phyloP scores from a whole-genome alignment of 148 eudicot genomes.

The Nepenthes gracilis region DNA sequence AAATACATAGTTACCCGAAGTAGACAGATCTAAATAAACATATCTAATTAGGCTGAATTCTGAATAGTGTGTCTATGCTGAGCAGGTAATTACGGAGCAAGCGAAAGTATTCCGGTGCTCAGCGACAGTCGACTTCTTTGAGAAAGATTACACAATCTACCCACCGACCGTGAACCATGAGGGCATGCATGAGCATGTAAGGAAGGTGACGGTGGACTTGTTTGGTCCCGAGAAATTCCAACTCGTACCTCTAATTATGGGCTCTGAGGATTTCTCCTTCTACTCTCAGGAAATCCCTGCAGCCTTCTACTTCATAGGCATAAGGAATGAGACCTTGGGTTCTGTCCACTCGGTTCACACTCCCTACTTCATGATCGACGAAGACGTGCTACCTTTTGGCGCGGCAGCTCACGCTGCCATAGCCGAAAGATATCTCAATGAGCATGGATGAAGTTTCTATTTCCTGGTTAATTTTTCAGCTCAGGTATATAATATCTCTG shows the following conservation, averaged over 20 bases:
- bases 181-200: conserved; percentile 18
- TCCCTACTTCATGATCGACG: conserved; percentile 23
- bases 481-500: too few relatives aligned
- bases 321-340: conserved; percentile 11
- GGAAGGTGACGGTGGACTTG: conserved; percentile 11
- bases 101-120: conserved; percentile 26
- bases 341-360: conserved; percentile 18
- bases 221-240: conserved; percentile 28
- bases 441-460: background rate
- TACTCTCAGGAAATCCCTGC: conserved; percentile 25
- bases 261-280: conserved; percentile 38
- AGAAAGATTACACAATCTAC: conserved; percentile 20
- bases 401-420: conserved; percentile 39
- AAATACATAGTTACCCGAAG: too few relatives aligned
- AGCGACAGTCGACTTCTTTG: conserved; percentile 31
- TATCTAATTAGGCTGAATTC: background rate
- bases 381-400: conserved; percentile 32
- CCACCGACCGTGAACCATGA: conserved; percentile 24
- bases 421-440: conserved; percentile 23
- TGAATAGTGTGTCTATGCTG: background rate
- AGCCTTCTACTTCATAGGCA: conserved; percentile 17
- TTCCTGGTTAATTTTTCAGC: too few relatives aligned
- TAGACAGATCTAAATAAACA: too few relatives aligned
- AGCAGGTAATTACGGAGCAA: conserved; percentile 29
- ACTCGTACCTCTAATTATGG: conserved; percentile 11